phyloP scores from a whole-genome alignment of 1,284 basidiomycete genomes.

The Moniliophthora roreri region DNA sequence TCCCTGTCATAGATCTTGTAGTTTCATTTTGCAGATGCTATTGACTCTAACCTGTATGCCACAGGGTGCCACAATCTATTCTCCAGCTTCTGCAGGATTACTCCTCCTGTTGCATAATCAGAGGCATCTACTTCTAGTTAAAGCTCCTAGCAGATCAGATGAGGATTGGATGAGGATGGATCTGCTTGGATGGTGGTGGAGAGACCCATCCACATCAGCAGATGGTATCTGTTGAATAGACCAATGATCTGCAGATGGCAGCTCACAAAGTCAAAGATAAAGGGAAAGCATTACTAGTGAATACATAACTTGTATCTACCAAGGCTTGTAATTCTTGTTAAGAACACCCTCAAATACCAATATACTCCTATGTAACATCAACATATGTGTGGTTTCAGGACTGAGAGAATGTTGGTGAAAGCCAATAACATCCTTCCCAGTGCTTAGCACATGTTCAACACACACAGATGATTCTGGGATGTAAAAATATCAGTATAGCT shows the following conservation, averaged over 20 bases:
- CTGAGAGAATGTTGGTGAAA: not conserved
- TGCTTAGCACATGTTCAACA: slow-evolving; percentile 1
- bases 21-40: too few relatives aligned
- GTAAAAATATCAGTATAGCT: not conserved
- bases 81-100: too few relatives aligned
- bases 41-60: too few relatives aligned
- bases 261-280: not conserved
- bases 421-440: not conserved
- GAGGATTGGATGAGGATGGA: not conserved
- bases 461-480: not conserved
- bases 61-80: too few relatives aligned
- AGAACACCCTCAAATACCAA: not conserved
- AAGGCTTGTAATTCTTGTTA: not conserved
- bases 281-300: not conserved
- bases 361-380: slow-evolving; percentile 2
- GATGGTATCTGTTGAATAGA: not conserved
- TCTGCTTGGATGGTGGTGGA: not conserved
- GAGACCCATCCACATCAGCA: not conserved
- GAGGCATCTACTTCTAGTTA: too few relatives aligned
- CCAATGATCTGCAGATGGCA: not conserved
- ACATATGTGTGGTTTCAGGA: not conserved
- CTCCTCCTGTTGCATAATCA: too few relatives aligned
- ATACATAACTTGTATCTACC: not conserved
- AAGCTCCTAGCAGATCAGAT: not conserved
- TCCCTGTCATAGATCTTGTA: too few relatives aligned